A percentile compares a stretch with the other conserved stretches of the same genome.
Evolutionary conservation across 805 yeast species (phyloP).

Genomic region (Pichia rugopelliculosa): DNA sequence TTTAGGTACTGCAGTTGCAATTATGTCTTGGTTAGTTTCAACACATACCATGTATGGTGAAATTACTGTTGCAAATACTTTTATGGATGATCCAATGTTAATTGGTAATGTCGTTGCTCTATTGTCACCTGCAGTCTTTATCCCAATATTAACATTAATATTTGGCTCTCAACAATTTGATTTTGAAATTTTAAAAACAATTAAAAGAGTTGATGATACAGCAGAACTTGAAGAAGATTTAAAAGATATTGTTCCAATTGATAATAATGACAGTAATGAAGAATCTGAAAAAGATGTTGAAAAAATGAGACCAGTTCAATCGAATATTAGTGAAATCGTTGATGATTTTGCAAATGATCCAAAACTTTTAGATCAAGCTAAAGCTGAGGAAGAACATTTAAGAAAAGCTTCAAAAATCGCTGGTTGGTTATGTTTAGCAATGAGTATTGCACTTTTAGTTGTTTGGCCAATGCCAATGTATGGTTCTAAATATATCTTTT

Average conservation of each 20-base stretch:
- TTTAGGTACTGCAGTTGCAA: slow-evolving; percentile 65
- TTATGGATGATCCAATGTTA: slow-evolving; percentile 81
- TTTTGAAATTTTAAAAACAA: slow-evolving; percentile 54
- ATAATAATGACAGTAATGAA: slow-evolving; percentile 22
- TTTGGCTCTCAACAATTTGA: slow-evolving; percentile 71
- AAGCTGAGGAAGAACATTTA: slow-evolving; percentile 47
- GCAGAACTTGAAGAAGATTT: slow-evolving; percentile 43
- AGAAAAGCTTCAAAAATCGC: slow-evolving; percentile 55
- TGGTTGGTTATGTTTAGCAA: slow-evolving; percentile 47
- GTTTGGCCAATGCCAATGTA: slow-evolving; percentile 96
- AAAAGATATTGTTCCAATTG: slow-evolving; percentile 13
- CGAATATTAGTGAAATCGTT: slow-evolving; percentile 26
- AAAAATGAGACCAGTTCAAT: slow-evolving; percentile 22
- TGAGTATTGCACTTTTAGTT: slow-evolving; percentile 58
- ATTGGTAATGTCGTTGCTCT: slow-evolving; percentile 83
- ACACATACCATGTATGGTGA: slow-evolving; percentile 38
- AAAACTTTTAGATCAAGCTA: slow-evolving; percentile 18
- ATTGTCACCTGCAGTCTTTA: slow-evolving; percentile 57
- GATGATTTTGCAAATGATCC: slow-evolving; percentile 17
- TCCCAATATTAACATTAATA: slow-evolving; percentile 56
- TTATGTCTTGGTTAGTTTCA: slow-evolving; percentile 58
- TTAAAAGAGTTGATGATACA: slow-evolving; percentile 64
- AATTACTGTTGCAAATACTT: slow-evolving; percentile 49
- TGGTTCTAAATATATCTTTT: slow-evolving; percentile 70
- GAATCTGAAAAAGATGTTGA: slow-evolving; percentile 13